These are phyloP conservation scores for Strigomonas culicis DNA, from an alignment of 208 protist species.

Conservation along the genomic window DNA sequence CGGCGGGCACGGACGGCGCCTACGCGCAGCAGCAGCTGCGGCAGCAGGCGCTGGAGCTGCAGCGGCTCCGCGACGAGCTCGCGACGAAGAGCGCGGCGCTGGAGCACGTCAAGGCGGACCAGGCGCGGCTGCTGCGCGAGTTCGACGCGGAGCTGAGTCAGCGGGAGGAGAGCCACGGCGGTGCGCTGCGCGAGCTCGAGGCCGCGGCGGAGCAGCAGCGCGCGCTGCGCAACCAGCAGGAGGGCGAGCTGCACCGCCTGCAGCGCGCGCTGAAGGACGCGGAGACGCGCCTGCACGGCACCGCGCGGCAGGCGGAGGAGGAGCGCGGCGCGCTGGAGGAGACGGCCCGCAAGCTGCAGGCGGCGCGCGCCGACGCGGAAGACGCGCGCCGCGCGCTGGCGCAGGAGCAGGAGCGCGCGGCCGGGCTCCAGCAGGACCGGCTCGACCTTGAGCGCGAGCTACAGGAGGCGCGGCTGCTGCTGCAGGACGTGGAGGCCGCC, in stretches of 20 bases:
- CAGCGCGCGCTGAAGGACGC: constrained; percentile 37
- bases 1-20: constrained; percentile 33
- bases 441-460: constrained; percentile 36
- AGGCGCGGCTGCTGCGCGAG: constrained; percentile 24
- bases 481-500: constrained; percentile 41
- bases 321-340: constrained; percentile 49
- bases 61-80: constrained; percentile 57
- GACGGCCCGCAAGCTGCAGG: constrained; percentile 28
- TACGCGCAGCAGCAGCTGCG: constrained; percentile 60
- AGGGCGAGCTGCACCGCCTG: constrained; percentile 35
- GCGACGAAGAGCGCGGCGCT: constrained; percentile 31
- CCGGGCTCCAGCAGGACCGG: constrained; percentile 33
- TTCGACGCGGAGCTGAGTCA: constrained; percentile 20
- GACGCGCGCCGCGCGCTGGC: constrained; percentile 34
- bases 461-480: constrained; percentile 26
- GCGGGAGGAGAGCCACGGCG: constrained; percentile 5
- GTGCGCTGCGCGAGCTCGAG: constrained; percentile 23
- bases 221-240: constrained; percentile 34
- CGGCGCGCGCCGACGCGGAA: constrained; percentile 36
- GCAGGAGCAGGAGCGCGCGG: constrained; percentile 34
- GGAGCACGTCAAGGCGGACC: constrained; percentile 24
- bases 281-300: constrained; percentile 41
- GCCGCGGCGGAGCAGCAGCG: constrained; percentile 22
- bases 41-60: constrained; percentile 46
- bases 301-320: constrained; percentile 39